Conservation (phyloP, 2,329 filamentous ascomycete genomes). For the Colletotrichum sp. region DNA sequence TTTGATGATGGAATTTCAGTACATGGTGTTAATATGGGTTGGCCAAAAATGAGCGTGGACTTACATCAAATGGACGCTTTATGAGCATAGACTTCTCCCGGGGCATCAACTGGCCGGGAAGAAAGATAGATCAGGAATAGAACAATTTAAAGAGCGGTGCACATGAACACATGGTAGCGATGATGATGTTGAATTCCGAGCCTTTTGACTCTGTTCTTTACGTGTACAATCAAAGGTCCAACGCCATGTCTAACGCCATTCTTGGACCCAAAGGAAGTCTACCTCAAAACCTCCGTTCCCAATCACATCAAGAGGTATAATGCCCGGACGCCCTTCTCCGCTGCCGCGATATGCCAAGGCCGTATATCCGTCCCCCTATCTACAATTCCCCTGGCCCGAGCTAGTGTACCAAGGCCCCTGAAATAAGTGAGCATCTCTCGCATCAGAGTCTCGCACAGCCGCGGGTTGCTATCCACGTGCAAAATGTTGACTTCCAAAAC, state of each 20-base stretch:
- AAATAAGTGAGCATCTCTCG: slow-evolving; percentile 75
- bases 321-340: slow-evolving; percentile 70
- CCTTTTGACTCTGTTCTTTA: not conserved
- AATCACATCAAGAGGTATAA: slow-evolving; percentile 68
- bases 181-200: not conserved
- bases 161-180: not conserved
- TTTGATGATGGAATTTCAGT: not conserved
- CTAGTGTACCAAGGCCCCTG: slow-evolving; percentile 71
- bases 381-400: slow-evolving; percentile 68
- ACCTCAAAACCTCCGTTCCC: not conserved
- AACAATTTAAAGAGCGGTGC: not conserved
- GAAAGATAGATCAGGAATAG: not conserved
- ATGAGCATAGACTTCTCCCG: not conserved
- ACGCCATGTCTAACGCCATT: not conserved
- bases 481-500: slow-evolving; percentile 70
- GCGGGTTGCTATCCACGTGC: slow-evolving; percentile 57
- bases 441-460: slow-evolving; percentile 67
- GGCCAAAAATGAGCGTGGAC: not conserved
- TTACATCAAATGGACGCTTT: not conserved
- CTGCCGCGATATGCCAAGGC: slow-evolving; percentile 80
- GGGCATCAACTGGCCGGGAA: not conserved
- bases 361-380: slow-evolving; percentile 65
- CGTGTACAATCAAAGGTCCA: not conserved
- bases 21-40: not conserved
- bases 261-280: not conserved